Conservation (phyloP, 202 grass and related monocot genomes). For the Schoenoplectus tabernaemontani region DNA sequence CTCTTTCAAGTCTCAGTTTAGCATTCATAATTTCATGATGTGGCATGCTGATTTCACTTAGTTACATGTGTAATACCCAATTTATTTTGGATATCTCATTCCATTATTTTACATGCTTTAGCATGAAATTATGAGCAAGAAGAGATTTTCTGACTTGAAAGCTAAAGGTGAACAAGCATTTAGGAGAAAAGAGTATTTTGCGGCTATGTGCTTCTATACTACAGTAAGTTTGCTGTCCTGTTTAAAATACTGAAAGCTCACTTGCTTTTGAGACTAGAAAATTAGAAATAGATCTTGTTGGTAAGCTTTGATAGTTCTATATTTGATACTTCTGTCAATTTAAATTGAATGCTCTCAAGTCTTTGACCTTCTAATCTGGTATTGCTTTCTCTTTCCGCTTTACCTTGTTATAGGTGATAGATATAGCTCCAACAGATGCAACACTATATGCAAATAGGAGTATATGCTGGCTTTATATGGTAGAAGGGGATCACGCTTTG, state of each 20-base stretch:
- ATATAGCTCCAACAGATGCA: constrained; percentile 19
- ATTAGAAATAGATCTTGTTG: background rate
- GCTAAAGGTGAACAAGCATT: background rate
- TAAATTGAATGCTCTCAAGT: background rate
- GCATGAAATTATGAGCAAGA: background rate
- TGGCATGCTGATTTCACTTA: too few relatives aligned
- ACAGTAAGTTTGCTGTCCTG: background rate
- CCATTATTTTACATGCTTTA: background rate
- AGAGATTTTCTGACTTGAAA: background rate
- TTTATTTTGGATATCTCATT: too few relatives aligned
- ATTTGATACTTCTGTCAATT: background rate
- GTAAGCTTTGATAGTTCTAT: background rate
- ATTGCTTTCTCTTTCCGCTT: background rate
- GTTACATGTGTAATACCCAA: too few relatives aligned
- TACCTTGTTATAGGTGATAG: constrained; percentile 13
- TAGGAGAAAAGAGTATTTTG: background rate
- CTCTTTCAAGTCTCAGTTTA: constrained; percentile 1
- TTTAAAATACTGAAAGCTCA: background rate
- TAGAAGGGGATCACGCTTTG: constrained; percentile 29
- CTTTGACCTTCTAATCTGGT: background rate
- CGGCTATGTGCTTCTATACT: background rate
- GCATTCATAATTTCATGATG: background rate
- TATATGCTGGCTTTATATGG: constrained; percentile 35
- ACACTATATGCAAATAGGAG: constrained; percentile 37
- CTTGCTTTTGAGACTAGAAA: background rate